Base-by-base conservation (phyloP, 345 rosid species). In the Heritiera fomes region DNA sequence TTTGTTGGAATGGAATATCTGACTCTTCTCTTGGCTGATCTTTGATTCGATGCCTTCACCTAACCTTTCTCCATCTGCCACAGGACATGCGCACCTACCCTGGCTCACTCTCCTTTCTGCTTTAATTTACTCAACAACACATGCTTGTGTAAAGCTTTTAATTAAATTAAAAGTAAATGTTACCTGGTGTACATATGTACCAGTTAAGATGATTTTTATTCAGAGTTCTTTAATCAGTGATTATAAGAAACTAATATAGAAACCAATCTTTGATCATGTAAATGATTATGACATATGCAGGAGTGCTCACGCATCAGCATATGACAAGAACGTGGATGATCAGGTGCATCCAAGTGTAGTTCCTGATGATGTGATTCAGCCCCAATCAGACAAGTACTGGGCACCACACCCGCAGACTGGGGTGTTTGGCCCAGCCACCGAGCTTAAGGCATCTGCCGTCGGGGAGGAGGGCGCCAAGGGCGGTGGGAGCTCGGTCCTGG, bases 361-460 rank as follows among this genome's bases (percentile, higher is more conserved):
- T 38, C 92, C 95, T n/a, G 98, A 95, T 56, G 87, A 93, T 62
- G 84, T 93, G 77, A 90, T 95, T 53, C 69, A 84, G 80, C 88
- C 91, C 15, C 77, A 84, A 50, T 85, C 98, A 8, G 91, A 92
- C 41, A 86, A 95, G 80, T 95, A 95, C 78, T 95, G 98, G 98
- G 93, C 91, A 38, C 98, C 98, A 4, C 91, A 95, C 74, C 98
- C 98, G 3, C 87, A 85, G 78, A 95, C 98, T 0, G 98, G 98
- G 63, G 94, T 95, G 63, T 95, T 95, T 40, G 97, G 98, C 20
- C 98, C 98, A 4, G 87, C 90, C n/a, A 11, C 87, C 0, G 91
- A 85, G 38, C 83, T 82, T 12, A 75, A 43, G 53, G 4, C 84
- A 1, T 79, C 61, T 28, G 81, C 81, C 1, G 87, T 77, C 3